phyloP scores from a whole-genome alignment of 805 yeast genomes.

The Candida saitoana region DNA sequence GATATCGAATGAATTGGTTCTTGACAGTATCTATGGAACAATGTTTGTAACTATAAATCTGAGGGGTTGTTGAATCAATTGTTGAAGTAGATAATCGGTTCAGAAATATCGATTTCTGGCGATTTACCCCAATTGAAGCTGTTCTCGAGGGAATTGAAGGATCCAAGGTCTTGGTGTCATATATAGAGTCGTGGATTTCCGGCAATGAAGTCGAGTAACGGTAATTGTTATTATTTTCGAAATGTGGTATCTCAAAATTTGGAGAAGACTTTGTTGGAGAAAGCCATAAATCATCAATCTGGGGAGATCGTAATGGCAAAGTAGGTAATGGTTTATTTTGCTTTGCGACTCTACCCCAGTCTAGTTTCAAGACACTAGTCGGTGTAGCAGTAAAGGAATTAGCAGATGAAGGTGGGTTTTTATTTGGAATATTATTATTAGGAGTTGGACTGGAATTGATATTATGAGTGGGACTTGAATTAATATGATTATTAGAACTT shows the following conservation, averaged over 20 bases:
- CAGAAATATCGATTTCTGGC: constrained; percentile 5
- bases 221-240: not conserved
- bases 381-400: not conserved
- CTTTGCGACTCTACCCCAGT: not conserved
- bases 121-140: not conserved
- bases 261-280: not conserved
- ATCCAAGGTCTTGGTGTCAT: not conserved
- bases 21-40: constrained; percentile 25
- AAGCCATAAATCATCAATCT: constrained; percentile 5
- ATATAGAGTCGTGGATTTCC: not conserved
- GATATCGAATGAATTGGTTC: constrained; percentile 23
- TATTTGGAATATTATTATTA: no score
- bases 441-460: not conserved
- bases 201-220: not conserved
- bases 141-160: not conserved
- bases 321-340: not conserved
- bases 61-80: constrained; percentile 14
- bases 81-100: constrained; percentile 10
- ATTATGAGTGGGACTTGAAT: not conserved
- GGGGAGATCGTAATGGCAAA: not conserved
- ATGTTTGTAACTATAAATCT: constrained; percentile 14
- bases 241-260: not conserved
- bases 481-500: no score
- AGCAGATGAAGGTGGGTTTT: not conserved
- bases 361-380: not conserved